Conservation (phyloP, 1,139 yeast genomes). For the Suhomyces ambrosiae region DNA sequence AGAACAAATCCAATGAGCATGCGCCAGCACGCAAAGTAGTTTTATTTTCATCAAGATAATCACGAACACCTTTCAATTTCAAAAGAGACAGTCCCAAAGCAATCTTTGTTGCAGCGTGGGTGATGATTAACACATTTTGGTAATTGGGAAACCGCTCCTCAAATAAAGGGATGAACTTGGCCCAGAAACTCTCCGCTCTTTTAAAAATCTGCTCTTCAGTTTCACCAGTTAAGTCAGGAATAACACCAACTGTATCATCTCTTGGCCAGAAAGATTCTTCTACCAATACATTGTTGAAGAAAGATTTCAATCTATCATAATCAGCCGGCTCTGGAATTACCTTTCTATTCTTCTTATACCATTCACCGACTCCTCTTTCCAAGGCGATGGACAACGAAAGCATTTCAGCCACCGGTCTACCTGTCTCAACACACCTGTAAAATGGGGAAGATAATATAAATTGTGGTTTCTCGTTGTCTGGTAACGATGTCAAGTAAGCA, state of each 20-base stretch:
- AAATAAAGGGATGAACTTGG: slow-evolving; percentile 50
- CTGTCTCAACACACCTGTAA: slow-evolving; percentile 86
- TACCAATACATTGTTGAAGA: slow-evolving; percentile 51
- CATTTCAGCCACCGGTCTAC: slow-evolving; percentile 62
- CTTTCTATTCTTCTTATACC: slow-evolving; percentile 60
- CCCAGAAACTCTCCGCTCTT: slow-evolving; percentile 55
- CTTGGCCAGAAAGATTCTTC: slow-evolving; percentile 43
- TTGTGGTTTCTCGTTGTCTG: slow-evolving; percentile 54
- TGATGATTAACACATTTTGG: slow-evolving; percentile 59
- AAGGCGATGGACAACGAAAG: slow-evolving; percentile 58
- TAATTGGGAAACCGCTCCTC: slow-evolving; percentile 56
- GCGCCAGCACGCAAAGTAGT: slow-evolving; percentile 51
- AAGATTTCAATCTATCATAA: slow-evolving; percentile 45
- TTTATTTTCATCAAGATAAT: slow-evolving; percentile 48
- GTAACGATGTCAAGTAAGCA: slow-evolving; percentile 42
- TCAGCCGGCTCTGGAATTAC: slow-evolving; percentile 63
- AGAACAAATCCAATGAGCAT: slow-evolving; percentile 44
- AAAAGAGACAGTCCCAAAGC: slow-evolving; percentile 73
- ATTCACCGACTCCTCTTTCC: slow-evolving; percentile 76
- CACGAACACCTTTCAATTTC: slow-evolving; percentile 49
- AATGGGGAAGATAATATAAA: slow-evolving; percentile 79
- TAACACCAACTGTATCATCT: slow-evolving; percentile 47
- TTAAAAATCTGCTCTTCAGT: slow-evolving; percentile 60
- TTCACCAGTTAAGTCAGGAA: slow-evolving; percentile 65
- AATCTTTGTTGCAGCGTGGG: slow-evolving; percentile 86